Base-by-base conservation (phyloP, 257 asterid species). In the Cordia subcordata region DNA sequence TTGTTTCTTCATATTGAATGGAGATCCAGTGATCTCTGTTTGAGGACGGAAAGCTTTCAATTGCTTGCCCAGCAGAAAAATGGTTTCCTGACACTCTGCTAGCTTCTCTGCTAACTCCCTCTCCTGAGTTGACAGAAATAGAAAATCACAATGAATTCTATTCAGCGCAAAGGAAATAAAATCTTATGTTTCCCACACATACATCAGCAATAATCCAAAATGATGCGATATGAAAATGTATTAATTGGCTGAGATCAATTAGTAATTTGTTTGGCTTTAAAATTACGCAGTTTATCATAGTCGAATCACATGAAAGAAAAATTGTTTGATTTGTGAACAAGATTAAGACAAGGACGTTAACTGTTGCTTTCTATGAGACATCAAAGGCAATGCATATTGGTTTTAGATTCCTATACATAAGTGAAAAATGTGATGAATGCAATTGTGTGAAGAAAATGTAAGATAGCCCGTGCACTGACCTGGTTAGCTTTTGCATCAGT, bases 61-160 rank as follows among this genome's bases (percentile, higher is more conserved):
- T 74, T 86, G 97, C 70, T 89, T 93, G 14, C 97, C 95, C 0
- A 93, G 95, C 55, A 93, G 94, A 58, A 72, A 81, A 55, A 93
- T 93, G 66, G 95, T 83, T 73, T 93, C 95, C 71, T 93, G 99
- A 69, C 97, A 93, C 74, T 86, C 96, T 0, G 96, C 91, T 32
- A 93, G 80, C 83, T 86, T 93, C 72, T 82, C 95, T 18, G 95
- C 76, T 55, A 88, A 66, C 33, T 92, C 97, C 63, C 74, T 82
- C 75, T 89, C 99, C 97, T 89, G 87, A 55, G 63, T 66, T 13
- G 11, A 74, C 13, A 55, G 16, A 60, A 59, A 14, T 21, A 32
- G 42, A 55, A 15, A 16, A 42, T 1, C 47, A 13, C 47, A 13
- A 42, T 42, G 5, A 42, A 42, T 2, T 13, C 3, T 42, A 8